Percentiles rank a stretch among this genome's conserved stretches.
Conservation (phyloP, 345 rosid species). For the Syzygium grande region DNA sequence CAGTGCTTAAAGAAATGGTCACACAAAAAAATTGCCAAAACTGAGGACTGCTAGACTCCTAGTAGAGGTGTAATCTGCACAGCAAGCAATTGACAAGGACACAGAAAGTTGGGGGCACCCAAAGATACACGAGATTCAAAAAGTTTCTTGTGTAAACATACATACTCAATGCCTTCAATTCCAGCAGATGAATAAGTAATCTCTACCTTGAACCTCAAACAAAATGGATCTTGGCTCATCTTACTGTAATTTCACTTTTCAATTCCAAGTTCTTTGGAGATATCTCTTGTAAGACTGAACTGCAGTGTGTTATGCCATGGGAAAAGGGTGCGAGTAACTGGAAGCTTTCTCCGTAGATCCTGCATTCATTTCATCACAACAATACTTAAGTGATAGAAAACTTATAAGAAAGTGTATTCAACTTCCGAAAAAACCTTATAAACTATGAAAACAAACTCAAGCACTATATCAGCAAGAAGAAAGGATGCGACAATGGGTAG, state of each 20-base stretch:
- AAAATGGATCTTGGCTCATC: background rate
- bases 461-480: background rate
- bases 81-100: background rate
- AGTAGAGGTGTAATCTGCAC: background rate
- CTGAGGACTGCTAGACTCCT: background rate
- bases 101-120: background rate
- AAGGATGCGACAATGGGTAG: background rate
- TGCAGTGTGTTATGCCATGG: slow-evolving; percentile 93
- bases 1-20: background rate
- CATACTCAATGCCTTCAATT: background rate
- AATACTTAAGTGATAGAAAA: background rate
- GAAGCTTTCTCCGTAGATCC: slow-evolving; percentile 98
- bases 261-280: slow-evolving; percentile 83
- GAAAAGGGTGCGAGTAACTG: slow-evolving; percentile 86
- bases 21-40: background rate
- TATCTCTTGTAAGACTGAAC: slow-evolving; percentile 90
- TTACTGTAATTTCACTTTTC: slow-evolving; percentile 33
- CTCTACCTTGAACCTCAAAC: background rate
- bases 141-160: background rate
- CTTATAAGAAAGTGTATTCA: background rate
- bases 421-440: background rate
- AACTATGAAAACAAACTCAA: background rate
- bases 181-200: background rate
- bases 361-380: slow-evolving; percentile 12
- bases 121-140: background rate